Conservation (phyloP, 2,329 filamentous ascomycete genomes). For the Sporothrix globosa region DNA sequence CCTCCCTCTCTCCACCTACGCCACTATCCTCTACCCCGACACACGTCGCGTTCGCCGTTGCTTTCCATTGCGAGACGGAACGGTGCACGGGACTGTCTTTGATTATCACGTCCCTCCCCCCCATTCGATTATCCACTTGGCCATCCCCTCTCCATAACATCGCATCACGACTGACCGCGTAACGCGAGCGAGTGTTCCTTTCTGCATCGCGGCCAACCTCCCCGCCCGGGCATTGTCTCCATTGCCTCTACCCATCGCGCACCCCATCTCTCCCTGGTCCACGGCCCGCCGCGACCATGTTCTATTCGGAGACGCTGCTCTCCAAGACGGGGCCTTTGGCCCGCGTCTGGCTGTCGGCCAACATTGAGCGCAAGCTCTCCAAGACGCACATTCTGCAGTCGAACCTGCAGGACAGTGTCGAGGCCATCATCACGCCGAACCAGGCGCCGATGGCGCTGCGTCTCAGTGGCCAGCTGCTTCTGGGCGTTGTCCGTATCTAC, state of each 20-base stretch:
- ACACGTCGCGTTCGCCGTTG: slow-evolving; percentile 22
- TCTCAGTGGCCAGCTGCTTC: slow-evolving; percentile 87
- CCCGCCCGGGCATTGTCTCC: slow-evolving; percentile 1
- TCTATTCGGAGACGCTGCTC: slow-evolving; percentile 94
- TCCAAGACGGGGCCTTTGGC: slow-evolving; percentile 97
- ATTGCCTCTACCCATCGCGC: no score
- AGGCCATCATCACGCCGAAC: slow-evolving; percentile 88
- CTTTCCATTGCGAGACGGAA: slow-evolving; percentile 19
- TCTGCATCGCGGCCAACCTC: background rate
- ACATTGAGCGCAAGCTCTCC: slow-evolving; percentile 96
- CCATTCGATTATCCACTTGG: background rate
- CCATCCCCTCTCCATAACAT: slow-evolving; percentile 16
- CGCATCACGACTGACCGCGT: slow-evolving; percentile 18
- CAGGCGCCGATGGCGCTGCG: slow-evolving; percentile 95
- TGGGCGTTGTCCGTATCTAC: slow-evolving; percentile 97
- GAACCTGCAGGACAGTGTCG: slow-evolving; percentile 91
- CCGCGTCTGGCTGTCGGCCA: slow-evolving; percentile 97
- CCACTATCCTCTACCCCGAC: slow-evolving; percentile 21
- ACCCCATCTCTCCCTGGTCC: slow-evolving; percentile 6
- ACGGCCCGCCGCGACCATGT: slow-evolving; percentile 63
- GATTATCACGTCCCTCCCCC: background rate
- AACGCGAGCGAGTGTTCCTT: slow-evolving; percentile 10
- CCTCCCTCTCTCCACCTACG: slow-evolving; percentile 17
- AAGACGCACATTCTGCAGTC: slow-evolving; percentile 95
- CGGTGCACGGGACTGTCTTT: slow-evolving; percentile 16